phyloP scores from a whole-genome alignment of 2,329 filamentous ascomycete species.

The Cordyceps farinosa region DNA sequence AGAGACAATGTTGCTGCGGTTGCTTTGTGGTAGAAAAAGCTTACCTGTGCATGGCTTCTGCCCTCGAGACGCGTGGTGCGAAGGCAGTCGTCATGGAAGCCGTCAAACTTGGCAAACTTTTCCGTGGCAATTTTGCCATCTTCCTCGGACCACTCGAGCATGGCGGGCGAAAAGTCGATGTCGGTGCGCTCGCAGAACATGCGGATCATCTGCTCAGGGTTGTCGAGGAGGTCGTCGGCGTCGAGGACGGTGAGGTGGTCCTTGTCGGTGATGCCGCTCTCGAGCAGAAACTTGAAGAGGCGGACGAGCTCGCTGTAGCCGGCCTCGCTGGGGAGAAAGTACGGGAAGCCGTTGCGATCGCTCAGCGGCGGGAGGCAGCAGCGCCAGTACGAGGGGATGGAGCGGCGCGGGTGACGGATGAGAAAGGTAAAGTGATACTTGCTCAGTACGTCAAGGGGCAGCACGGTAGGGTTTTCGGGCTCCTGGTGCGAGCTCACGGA shows the following conservation, averaged over 20 bases:
- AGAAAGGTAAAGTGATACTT: slow-evolving; percentile 94
- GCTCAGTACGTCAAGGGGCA: slow-evolving; percentile 70
- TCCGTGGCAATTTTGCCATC: slow-evolving; percentile 68
- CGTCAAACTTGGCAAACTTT: slow-evolving; percentile 93
- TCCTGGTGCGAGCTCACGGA: slow-evolving; percentile 67
- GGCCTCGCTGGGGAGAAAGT: slow-evolving; percentile 84
- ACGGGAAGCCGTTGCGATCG: slow-evolving; percentile 75
- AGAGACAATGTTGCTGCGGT: neutral
- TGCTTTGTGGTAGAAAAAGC: slow-evolving; percentile 17
- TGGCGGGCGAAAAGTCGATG: slow-evolving; percentile 68
- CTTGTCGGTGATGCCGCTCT: slow-evolving; percentile 67
- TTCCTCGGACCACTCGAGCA: slow-evolving; percentile 81
- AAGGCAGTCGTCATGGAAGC: slow-evolving; percentile 94
- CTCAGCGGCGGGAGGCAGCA: slow-evolving; percentile 88
- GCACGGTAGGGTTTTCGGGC: slow-evolving; percentile 75
- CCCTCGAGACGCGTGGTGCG: slow-evolving; percentile 73
- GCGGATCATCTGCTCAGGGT: slow-evolving; percentile 70
- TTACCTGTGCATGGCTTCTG: slow-evolving; percentile 59
- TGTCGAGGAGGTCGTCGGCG: slow-evolving; percentile 88
- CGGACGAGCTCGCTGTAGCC: slow-evolving; percentile 85
- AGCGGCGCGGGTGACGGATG: slow-evolving; percentile 89
- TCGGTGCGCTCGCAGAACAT: slow-evolving; percentile 80
- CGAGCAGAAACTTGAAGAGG: slow-evolving; percentile 79
- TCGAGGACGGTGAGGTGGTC: slow-evolving; percentile 80
- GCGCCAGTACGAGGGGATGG: slow-evolving; percentile 90